Conservation (phyloP, 495 filamentous ascomycete genomes). For the Symbiotaphrina buchneri region DNA sequence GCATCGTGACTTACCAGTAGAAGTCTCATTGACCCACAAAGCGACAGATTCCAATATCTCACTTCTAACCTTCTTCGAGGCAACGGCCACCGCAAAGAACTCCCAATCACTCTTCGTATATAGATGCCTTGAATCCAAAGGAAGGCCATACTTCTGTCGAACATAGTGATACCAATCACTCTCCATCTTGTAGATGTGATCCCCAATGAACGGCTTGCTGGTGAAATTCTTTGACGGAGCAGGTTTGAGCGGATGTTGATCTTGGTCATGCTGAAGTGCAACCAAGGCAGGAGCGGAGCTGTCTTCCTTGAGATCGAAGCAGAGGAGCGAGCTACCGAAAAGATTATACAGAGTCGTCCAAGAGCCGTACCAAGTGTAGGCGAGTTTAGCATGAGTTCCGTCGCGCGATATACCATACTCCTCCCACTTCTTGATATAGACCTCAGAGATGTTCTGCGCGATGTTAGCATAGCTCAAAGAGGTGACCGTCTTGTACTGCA, state of each 20-base stretch:
- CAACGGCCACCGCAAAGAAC: slow-evolving; percentile 69
- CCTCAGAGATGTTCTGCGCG: slow-evolving; percentile 41
- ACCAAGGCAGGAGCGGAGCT: slow-evolving; percentile 6
- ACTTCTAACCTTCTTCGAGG: slow-evolving; percentile 35
- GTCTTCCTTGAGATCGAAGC: slow-evolving; percentile 37
- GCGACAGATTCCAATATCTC: slow-evolving; percentile 63
- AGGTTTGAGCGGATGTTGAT: slow-evolving; percentile 21
- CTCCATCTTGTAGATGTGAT: slow-evolving; percentile 60
- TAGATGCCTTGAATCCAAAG: slow-evolving; percentile 66
- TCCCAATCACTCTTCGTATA: slow-evolving; percentile 92
- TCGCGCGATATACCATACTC: slow-evolving; percentile 63
- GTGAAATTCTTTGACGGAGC: slow-evolving; percentile 6
- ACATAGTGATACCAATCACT: slow-evolving; percentile 72
- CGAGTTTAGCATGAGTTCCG: slow-evolving; percentile 64
- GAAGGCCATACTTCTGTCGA: slow-evolving; percentile 61
- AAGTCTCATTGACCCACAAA: slow-evolving; percentile 70
- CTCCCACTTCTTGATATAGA: slow-evolving; percentile 70
- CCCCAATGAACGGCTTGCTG: slow-evolving; percentile 24
- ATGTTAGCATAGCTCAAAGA: background rate
- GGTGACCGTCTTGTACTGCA: slow-evolving; percentile 1
- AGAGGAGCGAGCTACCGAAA: slow-evolving; percentile 62
- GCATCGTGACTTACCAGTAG: slow-evolving; percentile 24
- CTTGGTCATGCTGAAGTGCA: slow-evolving; percentile 2
- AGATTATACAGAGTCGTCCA: slow-evolving; percentile 94
- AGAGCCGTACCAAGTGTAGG: slow-evolving; percentile 85